Percentiles rank a stretch among this genome's conserved stretches.
phyloP scores from a whole-genome alignment of 2,329 filamentous ascomycete species.

The Fusarium burgessii region DNA sequence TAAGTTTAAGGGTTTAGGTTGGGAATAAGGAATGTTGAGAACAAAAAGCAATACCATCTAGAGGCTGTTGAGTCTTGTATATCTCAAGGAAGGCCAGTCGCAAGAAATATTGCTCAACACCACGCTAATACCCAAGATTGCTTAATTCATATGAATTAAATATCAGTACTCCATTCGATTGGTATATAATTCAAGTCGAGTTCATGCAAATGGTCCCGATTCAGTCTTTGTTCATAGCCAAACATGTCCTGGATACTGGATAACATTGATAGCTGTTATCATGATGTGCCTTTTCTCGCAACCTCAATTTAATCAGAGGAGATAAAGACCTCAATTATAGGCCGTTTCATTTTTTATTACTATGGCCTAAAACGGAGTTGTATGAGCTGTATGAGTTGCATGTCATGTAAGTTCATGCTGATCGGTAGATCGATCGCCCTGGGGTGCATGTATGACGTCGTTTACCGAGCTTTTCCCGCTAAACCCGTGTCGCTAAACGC shows the following conservation, averaged over 20 bases:
- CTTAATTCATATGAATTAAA: too few relatives aligned
- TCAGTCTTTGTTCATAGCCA: neutral
- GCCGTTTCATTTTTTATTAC: neutral
- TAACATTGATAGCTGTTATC: neutral
- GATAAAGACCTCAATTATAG: neutral
- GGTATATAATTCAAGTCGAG: neutral
- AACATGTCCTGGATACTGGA: neutral
- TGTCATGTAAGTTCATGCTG: neutral
- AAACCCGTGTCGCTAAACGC: neutral
- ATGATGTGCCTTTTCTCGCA: fast-evolving
- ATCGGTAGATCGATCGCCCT: slow-evolving; percentile 12
- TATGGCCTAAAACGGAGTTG: too few relatives aligned
- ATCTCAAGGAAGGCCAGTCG: too few relatives aligned
- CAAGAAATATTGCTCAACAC: too few relatives aligned
- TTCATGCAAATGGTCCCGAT: neutral
- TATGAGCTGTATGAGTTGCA: too few relatives aligned
- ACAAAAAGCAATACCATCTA: too few relatives aligned
- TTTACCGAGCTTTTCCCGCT: slow-evolving; percentile 31
- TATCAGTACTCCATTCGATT: neutral
- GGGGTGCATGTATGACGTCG: slow-evolving; percentile 29
- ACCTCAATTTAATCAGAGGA: fast-evolving
- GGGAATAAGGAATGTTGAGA: too few relatives aligned
- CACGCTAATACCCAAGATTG: too few relatives aligned
- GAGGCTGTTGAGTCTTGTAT: too few relatives aligned
- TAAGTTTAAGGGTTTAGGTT: too few relatives aligned